phyloP scores from a whole-genome alignment of 2,329 filamentous ascomycete genomes.

The Pyrenophora tritici-repentis region DNA sequence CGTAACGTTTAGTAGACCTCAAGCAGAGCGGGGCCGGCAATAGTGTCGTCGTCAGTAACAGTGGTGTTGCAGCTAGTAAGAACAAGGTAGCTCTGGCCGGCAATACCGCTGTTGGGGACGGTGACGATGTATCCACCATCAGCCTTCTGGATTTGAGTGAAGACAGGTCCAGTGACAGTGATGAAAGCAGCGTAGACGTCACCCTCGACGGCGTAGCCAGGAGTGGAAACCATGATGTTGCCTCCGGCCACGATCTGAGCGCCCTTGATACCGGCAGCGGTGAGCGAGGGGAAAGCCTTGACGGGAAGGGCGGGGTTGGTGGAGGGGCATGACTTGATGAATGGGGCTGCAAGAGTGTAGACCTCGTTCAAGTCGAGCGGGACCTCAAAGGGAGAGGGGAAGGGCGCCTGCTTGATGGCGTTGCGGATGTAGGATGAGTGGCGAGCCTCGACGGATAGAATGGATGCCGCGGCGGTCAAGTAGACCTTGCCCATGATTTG shows the following conservation, averaged over 20 bases:
- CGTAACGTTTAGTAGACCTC: constrained; percentile 14
- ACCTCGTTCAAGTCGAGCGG: constrained; percentile 64
- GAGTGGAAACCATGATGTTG: constrained; percentile 20
- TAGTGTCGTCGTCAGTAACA: constrained; percentile 32
- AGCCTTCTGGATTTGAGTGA: constrained; percentile 19
- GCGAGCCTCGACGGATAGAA: constrained; percentile 68
- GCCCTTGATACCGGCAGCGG: constrained; percentile 17
- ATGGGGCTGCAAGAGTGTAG: constrained; percentile 67
- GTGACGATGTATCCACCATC: constrained; percentile 25
- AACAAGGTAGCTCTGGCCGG: constrained; percentile 33
- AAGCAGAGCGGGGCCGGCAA: constrained; percentile 30
- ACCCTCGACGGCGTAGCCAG: constrained; percentile 27
- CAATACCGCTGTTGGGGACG: constrained; percentile 26
- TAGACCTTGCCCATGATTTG: constrained; percentile 62
- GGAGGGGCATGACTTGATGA: constrained; percentile 63
- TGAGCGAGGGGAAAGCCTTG: constrained; percentile 62
- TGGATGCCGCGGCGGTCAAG: constrained; percentile 64
- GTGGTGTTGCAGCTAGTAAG: constrained; percentile 32
- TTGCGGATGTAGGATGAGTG: constrained; percentile 67
- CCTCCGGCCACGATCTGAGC: constrained; percentile 20
- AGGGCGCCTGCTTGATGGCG: constrained; percentile 56
- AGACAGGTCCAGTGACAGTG: constrained; percentile 29
- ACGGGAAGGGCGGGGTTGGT: constrained; percentile 63
- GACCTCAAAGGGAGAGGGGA: constrained; percentile 64
- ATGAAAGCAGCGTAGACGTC: constrained; percentile 32